Conservation (phyloP, 148 eudicot species). For the Rhododendron simsii region DNA sequence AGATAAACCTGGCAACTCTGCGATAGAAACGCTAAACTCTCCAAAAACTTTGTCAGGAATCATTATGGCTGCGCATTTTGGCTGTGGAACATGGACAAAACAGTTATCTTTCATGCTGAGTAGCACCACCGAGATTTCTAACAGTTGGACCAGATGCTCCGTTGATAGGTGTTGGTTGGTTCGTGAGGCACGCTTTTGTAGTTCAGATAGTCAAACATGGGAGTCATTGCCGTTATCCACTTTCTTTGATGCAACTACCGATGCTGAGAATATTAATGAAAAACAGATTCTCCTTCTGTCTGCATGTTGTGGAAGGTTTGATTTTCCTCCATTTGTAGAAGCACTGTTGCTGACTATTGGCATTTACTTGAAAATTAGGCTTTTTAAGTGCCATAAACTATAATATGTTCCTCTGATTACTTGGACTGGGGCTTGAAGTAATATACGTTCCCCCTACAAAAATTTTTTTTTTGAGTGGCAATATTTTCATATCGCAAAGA, state of each 20-base stretch:
- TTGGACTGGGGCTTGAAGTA: background rate
- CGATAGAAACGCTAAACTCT: slow-evolving; percentile 17
- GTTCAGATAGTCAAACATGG: slow-evolving; percentile 84
- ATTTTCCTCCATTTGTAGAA: background rate
- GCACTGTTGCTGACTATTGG: background rate
- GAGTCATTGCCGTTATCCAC: slow-evolving; percentile 67
- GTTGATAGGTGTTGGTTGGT: slow-evolving; percentile 50
- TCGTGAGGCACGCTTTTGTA: slow-evolving; percentile 66
- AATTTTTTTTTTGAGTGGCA: background rate
- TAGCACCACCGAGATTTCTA: slow-evolving; percentile 15
- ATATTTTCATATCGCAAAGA: background rate
- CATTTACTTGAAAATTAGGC: background rate
- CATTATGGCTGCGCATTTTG: slow-evolving; percentile 75
- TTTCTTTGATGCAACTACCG: slow-evolving; percentile 41
- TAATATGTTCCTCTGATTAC: background rate
- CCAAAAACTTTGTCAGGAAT: slow-evolving; percentile 46
- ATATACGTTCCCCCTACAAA: background rate
- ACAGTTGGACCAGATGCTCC: slow-evolving; percentile 65
- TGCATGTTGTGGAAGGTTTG: slow-evolving; percentile 79
- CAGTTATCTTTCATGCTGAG: slow-evolving; percentile 29
- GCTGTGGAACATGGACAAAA: slow-evolving; percentile 83
- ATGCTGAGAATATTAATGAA: slow-evolving; percentile 28
- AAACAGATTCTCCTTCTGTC: slow-evolving; percentile 56
- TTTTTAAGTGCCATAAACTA: background rate
- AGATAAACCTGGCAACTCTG: slow-evolving; percentile 14